phyloP scores from a whole-genome alignment of 2,329 filamentous ascomycete species.

The Escovopsis sp. region DNA sequence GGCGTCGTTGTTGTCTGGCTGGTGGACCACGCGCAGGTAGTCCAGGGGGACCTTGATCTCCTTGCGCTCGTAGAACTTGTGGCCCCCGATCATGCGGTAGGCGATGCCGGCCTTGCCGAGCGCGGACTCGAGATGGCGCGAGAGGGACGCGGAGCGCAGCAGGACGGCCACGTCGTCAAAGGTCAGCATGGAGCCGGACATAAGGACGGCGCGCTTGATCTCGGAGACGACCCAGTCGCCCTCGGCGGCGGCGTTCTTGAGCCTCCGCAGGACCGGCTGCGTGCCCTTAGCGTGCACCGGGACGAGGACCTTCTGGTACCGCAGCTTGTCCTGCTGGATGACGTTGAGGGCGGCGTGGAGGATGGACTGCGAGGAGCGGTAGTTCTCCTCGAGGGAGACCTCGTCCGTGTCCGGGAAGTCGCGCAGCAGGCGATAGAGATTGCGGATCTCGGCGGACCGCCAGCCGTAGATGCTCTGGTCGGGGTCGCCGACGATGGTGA shows the following conservation, averaged over 20 bases:
- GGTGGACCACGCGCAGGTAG: constrained; percentile 73
- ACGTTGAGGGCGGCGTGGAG: constrained; percentile 66
- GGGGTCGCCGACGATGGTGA: constrained; percentile 91
- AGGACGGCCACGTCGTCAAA: constrained; percentile 74
- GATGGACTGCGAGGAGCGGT: constrained; percentile 79
- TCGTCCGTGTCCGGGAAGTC: constrained; percentile 69
- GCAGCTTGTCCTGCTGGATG: constrained; percentile 74
- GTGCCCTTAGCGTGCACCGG: constrained; percentile 71
- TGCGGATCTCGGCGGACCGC: constrained; percentile 82
- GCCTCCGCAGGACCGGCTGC: constrained; percentile 62
- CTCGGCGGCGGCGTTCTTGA: constrained; percentile 57
- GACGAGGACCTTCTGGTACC: constrained; percentile 66
- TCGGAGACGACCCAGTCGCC: constrained; percentile 83
- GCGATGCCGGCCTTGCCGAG: constrained; percentile 69
- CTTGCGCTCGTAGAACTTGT: constrained; percentile 79
- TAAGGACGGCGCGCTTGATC: constrained; percentile 52
- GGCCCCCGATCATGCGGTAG: constrained; percentile 84
- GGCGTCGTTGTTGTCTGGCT: constrained; percentile 78
- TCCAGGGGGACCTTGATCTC: constrained; percentile 82
- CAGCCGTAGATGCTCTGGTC: constrained; percentile 98
- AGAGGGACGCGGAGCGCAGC: constrained; percentile 70
- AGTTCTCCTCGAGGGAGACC: constrained; percentile 84
- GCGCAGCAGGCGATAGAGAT: constrained; percentile 61
- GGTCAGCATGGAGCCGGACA: constrained; percentile 60
- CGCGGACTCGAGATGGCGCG: constrained; percentile 70